Conservation (phyloP, 2,329 filamentous ascomycete species). For the Botrytis paeoniae region DNA sequence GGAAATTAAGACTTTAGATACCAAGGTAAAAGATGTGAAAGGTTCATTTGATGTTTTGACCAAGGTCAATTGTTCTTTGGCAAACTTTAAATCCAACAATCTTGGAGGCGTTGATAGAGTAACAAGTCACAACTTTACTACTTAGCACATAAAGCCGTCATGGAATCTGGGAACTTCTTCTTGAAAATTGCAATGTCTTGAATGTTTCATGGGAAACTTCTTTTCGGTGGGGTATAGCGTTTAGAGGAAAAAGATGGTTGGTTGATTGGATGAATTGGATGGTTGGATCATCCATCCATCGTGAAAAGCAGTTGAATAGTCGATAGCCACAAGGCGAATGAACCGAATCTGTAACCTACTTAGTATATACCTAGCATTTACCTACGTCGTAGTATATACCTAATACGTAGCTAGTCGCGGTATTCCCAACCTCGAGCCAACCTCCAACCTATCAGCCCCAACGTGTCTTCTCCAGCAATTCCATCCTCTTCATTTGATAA, state of each 20-base stretch:
- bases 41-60: neutral
- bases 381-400: too few species aligned
- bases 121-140: neutral
- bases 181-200: neutral
- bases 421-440: neutral
- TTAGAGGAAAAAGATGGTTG: constrained; percentile 2
- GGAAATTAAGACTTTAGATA: neutral
- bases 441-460: neutral
- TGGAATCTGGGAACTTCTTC: neutral
- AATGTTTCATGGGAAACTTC: neutral
- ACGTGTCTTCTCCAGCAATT: neutral
- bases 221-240: neutral
- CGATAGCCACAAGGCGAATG: neutral
- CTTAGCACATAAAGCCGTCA: neutral
- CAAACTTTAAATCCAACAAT: neutral
- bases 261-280: neutral
- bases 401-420: neutral
- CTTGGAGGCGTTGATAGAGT: neutral
- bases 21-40: neutral
- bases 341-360: neutral
- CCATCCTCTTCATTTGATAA: neutral
- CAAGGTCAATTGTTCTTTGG: neutral
- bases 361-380: neutral
- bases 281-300: neutral
- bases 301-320: neutral